Base-by-base conservation (phyloP, 139 green algal species). In the Microglena sp. region DNA sequence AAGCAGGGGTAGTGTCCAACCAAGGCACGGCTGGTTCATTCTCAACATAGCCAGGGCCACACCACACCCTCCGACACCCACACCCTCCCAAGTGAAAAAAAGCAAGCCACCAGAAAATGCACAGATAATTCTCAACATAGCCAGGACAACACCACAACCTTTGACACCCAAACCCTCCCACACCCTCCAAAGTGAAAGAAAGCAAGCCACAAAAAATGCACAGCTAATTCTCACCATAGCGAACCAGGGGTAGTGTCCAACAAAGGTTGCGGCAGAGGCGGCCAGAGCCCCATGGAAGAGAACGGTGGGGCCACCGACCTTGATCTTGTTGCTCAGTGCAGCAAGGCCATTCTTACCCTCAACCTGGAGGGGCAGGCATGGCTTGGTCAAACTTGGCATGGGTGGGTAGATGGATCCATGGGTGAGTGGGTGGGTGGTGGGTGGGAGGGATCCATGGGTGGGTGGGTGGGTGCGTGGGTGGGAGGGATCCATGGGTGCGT, bases 181-280 rank as follows among this genome's bases (percentile, higher is more conserved):
- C 43, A 24, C 18, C 43, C 18, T 24, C 18, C 18, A 18, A 18
- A 53, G 18, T 53, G 18, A 8, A n/a, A 50, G 11, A n/a, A n/a
- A n/a, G 40, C 11, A 50, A 50, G 15, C 40, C 40, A n/a, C 40
- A n/a, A 50, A 50, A 50, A 5, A 4, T 24, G 67, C 62, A 57
- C 82, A 93, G n/a, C 87, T n/a, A n/a, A n/a, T n/a, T n/a, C n/a
- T n/a, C n/a, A n/a, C n/a, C 64, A 64, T 72, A 22, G 76, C 75
- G 60, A 90, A 96, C 90, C 90, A 96, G 44, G 90, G 90, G 74
- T 92, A 95, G 77, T 96, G 87, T 3, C 90, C 90, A 32, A 92
- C 90, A 70, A 89, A 92, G 61, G 84, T 96, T 60, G 90, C 90
- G 18, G 77, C 80, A 2, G 83, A 87, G 22, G 86, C 84, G 1